phyloP scores from a whole-genome alignment of 139 green algal species.

The Yamagishiella unicocca region DNA sequence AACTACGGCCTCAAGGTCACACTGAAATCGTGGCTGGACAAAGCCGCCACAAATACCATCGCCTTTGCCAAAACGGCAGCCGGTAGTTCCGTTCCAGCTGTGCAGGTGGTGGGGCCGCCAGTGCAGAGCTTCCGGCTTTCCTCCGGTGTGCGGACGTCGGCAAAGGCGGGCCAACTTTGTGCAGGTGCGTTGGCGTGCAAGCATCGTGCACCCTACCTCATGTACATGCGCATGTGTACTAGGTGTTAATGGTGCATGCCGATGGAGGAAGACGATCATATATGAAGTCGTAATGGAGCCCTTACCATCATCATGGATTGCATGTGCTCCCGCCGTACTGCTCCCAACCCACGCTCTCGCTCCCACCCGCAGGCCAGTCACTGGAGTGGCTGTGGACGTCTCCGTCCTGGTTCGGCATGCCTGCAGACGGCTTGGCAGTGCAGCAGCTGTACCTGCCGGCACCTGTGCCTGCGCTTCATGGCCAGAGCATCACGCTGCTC shows the following conservation, averaged over 20 bases:
- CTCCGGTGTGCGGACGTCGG: not conserved
- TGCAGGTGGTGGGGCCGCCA: not conserved
- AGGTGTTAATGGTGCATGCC: no score
- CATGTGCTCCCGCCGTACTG: no score
- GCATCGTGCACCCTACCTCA: no score
- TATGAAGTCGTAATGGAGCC: no score
- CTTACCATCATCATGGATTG: no score
- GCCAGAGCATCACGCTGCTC: not conserved
- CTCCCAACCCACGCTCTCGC: no score
- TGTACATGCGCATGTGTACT: no score
- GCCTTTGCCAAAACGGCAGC: not conserved
- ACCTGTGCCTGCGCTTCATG: conserved; percentile 1
- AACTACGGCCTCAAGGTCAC: not conserved
- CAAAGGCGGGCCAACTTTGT: not conserved
- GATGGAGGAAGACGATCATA: no score
- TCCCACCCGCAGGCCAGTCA: not conserved
- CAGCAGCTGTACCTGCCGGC: not conserved
- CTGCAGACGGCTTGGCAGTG: not conserved
- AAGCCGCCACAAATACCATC: not conserved
- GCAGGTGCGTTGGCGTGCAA: not conserved
- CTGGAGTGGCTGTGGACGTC: conserved; percentile 31
- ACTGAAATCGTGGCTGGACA: conserved; percentile 27
- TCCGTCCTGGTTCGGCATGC: not conserved
- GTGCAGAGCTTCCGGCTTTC: conserved; percentile 4
- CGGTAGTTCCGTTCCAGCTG: not conserved